Base-by-base conservation (phyloP, 371 early-diverging fungal genomes). In the Chytridiales sp. region DNA sequence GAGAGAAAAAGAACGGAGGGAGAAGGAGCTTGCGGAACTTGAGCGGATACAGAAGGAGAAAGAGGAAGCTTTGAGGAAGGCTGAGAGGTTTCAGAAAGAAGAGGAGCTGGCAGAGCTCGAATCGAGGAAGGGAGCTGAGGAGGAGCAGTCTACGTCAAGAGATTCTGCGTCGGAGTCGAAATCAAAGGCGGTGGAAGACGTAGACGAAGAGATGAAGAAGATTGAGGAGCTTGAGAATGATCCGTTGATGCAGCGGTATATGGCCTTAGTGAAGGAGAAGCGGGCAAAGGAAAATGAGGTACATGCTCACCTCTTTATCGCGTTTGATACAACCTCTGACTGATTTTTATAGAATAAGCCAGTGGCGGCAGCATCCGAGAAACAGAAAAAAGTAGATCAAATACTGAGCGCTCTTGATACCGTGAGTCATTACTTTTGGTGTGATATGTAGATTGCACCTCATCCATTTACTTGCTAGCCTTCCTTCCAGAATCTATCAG, bases 201-300 rank as follows among this genome's bases (percentile, higher is more conserved):
- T 49, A 36, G 55, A 47, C 21, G 34, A 56, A 32, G 53, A 71
- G 42, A 40, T 48, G 52, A 64, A 62, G 36, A 40, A 47, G 36
- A 29, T 69, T n/a, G 53, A 66, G 5, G 64, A 47, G 17, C 17
- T 69, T 3, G 74, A 71, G 55, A 35, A 61, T 0, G 77, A 77
- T 57, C 77, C 77, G 30, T 13, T 59, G 19, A 63, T 77, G 71
- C 66, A 67, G 40, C 68, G 68, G 66, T 77, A 74, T 52, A 66
- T 77, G 59, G 62, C 42, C 0, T 47, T 77, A 2, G 77, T 74
- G 3, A 69, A 70, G 62, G 73, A 72, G 49, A 22, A 62, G 47
- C 62, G 69, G n/a, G 69, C 66, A 32, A 54, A 62, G 56, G 54
- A 64, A 42, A 50, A 22, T 32, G 27, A 2, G 9, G 4, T 31